Evolutionary conservation across 2,329 filamentous ascomycete genomes (phyloP).

Genomic region (Tothia fuscella): DNA sequence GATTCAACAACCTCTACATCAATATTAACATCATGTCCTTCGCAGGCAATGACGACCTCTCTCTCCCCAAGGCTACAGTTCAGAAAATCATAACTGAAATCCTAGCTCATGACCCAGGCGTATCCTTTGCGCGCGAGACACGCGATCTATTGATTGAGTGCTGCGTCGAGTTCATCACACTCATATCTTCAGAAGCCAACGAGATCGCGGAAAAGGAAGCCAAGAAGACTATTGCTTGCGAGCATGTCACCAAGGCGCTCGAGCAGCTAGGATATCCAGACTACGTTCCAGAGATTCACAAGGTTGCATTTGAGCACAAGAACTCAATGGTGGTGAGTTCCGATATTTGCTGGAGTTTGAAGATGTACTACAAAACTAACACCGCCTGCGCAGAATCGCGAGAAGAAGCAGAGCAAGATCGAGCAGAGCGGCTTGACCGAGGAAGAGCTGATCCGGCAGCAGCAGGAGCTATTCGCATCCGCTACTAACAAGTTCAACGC

Average conservation of each 20-base stretch:
- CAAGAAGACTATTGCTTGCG: conserved; percentile 97
- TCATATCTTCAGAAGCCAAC: conserved; percentile 97
- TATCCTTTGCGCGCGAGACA: conserved; percentile 89
- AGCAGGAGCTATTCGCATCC: conserved; percentile 81
- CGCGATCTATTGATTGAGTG: conserved; percentile 94
- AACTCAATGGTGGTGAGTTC: conserved; percentile 73
- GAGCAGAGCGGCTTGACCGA: conserved; percentile 86
- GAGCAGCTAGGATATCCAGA: conserved; percentile 86
- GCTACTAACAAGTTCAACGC: conserved; percentile 62
- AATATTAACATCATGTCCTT: no score
- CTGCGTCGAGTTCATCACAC: conserved; percentile 97
- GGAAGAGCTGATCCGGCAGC: conserved; percentile 77
- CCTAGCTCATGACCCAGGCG: conserved; percentile 60
- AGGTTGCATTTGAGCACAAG: conserved; percentile 83
- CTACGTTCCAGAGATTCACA: conserved; percentile 78
- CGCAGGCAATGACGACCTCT: conserved; percentile 28
- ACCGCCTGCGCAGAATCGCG: conserved; percentile 53
- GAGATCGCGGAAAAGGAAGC: conserved; percentile 98
- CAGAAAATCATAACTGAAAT: conserved; percentile 90
- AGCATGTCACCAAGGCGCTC: conserved; percentile 91
- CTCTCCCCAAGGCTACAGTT: conserved; percentile 45
- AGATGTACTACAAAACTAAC: neutral
- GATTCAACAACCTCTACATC: neutral
- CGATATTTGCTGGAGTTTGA: neutral
- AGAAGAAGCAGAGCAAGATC: conserved; percentile 96